Evolutionary conservation across 2,329 filamentous ascomycete species (phyloP), one percentile per base, ranked within the genome.

Genomic region (Aureobasidium namibiae): DNA sequence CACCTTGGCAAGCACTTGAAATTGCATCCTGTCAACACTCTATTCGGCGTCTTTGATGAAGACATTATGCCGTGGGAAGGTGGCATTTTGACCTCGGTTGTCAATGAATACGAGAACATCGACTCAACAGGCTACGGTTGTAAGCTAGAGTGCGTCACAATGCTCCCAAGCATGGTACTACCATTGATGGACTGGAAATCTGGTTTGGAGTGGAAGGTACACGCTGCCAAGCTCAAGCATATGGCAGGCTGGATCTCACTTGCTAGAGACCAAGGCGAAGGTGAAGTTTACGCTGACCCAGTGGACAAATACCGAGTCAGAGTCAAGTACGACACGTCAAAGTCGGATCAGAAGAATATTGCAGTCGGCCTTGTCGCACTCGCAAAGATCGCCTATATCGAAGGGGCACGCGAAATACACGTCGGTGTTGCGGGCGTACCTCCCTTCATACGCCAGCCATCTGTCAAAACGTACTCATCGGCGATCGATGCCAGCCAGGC

Each of bases 1-100:
- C 86, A 96, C 60, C 87, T 96, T 63, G 92, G 92, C 26, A 82
- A 80, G 8, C 89, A 96, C 66, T 81, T 96, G 3, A 80, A 94
- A 66, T 72, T 96, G 0, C 92, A 97, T 68, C 92, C 91, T 1
- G 86, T 85, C 67, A 68, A 69, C 4, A 63, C 81, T 54, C 63
- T 79, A 11, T 76, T 72, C 34, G 88, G 81, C 2, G 77, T 85
- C n/a, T 91, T 87, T 71, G 78, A 87, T 33, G 79, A 90, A 61
- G 85, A 88, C 36, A 80, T 86, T 21, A 80, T 79, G n/a, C 74
- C 72, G 1, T 78, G 79, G 79, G 78, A 85, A 80, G 87, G 90
- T 16, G 81, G 85, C 1, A 92, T 92, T 65, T 82, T 96, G 61
- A 96, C 92, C 0, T 82, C 84, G 4, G 85, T 92, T 18, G 86